Evolutionary conservation across 2,329 filamentous ascomycete species (phyloP), one percentile per base, ranked within the genome.

Genomic region (Tolypocladium cylindrosporum): DNA sequence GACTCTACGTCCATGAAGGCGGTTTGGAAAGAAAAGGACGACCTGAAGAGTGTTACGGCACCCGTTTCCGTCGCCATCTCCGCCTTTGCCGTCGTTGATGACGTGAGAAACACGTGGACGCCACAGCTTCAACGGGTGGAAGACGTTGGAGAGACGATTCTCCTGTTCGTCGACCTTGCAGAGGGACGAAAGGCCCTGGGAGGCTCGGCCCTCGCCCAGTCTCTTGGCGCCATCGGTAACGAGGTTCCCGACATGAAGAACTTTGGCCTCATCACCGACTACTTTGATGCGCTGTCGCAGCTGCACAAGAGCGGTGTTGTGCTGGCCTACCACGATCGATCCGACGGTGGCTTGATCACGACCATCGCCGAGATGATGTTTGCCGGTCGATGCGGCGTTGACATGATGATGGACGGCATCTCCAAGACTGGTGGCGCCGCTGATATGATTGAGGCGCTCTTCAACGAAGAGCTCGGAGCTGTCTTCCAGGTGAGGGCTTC

Each of bases 1-100:
- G 94, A 99, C 72, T 97, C 93, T 0, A 96, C 95, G 74, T 97
- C 92, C 3, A 97, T 99, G 94, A 97, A 97, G 79, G 93, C 95
- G 67, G 91, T 91, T 58, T 97, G 94, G 94, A 88, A 85, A 68
- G 89, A 93, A 64, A 77, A 78, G 61, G 77, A 81, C 21, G 80
- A 89, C 61, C 75, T 81, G 16, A 94, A 89, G 76, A 92, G 92
- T 63, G 93, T 97, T 55, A 97, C 91, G 42, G 90, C 94, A 5
- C 94, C 94, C 1, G 84, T 97, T 65, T 96, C 93, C 1, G 81
- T 96, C 7, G 87, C 97, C 57, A 91, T 97, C 65, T 91, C 94
- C 6, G 90, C 94, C 1, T 97, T 97, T 68, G 88, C 88, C 1
- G 84, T 91, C 2, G 92, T 97, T 3, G 83, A 88, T 57, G 85